Percentiles rank a stretch among this genome's conserved stretches.
Evolutionary conservation across 2,329 filamentous ascomycete genomes (phyloP).

Genomic region (Aspergillus hortae): DNA sequence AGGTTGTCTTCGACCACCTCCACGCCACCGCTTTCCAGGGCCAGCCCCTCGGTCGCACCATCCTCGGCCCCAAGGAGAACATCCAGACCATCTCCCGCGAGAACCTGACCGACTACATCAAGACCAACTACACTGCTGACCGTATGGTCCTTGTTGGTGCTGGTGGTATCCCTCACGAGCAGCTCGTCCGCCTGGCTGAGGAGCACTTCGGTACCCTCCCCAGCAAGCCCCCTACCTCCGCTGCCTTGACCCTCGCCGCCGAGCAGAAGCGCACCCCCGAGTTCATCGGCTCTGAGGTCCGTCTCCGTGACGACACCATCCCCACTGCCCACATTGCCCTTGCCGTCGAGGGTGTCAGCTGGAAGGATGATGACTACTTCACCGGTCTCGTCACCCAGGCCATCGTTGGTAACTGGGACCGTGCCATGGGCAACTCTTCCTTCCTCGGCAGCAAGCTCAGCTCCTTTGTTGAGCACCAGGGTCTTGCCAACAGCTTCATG

Average conservation of each 20-base stretch:
- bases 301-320: conserved; percentile 93
- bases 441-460: conserved; percentile 98
- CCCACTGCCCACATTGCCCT: conserved; percentile 96
- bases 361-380: conserved; percentile 99
- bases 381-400: conserved; percentile 95
- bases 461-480: conserved; percentile 87
- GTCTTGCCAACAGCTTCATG: conserved; percentile 99
- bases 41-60: conserved; percentile 94
- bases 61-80: conserved; percentile 96
- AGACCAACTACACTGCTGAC: conserved; percentile 99
- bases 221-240: conserved; percentile 68
- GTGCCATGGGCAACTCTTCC: conserved; percentile 93
- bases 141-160: conserved; percentile 98
- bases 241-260: conserved; percentile 67
- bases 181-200: conserved; percentile 94
- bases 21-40: conserved; percentile 97
- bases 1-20: conserved; percentile 98
- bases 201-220: conserved; percentile 87
- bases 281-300: conserved; percentile 94
- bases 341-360: conserved; percentile 98
- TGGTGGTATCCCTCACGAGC: conserved; percentile 87
- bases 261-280: conserved; percentile 82
- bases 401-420: conserved; percentile 99
- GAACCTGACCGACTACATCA: conserved; percentile 94
- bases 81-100: conserved; percentile 91